Conservation (phyloP, 23 red algal species). For the Chondrus crispus region DNA sequence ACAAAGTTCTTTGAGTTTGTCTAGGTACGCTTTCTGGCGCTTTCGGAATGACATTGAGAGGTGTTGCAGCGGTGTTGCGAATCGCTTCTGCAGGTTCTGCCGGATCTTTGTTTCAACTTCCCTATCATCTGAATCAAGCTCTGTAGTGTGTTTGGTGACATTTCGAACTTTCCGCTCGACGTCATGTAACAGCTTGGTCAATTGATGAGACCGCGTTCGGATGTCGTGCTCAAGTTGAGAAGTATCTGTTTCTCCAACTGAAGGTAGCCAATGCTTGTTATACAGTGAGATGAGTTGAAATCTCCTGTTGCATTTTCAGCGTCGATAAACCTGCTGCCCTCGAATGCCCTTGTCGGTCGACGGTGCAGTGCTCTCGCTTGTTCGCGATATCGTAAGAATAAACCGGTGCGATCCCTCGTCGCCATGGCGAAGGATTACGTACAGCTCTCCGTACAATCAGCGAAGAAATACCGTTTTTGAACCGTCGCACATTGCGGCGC, state of each 20-base stretch:
- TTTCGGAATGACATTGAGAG: slow-evolving; percentile 65
- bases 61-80: slow-evolving; percentile 74
- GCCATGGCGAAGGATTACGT: slow-evolving; percentile 38
- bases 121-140: neutral
- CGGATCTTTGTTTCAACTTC: slow-evolving; percentile 51
- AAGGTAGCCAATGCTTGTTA: slow-evolving; percentile 69
- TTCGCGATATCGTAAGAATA: slow-evolving; percentile 70
- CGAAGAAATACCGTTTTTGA: no score
- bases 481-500: no score
- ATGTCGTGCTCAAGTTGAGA: slow-evolving; percentile 68
- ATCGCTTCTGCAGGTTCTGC: slow-evolving; percentile 74
- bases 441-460: no score
- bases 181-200: slow-evolving; percentile 63
- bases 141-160: neutral
- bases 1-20: slow-evolving; percentile 61
- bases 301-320: neutral
- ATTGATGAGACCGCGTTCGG: slow-evolving; percentile 29
- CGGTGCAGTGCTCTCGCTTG: slow-evolving; percentile 46
- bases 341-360: no score
- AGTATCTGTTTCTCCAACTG: slow-evolving; percentile 70
- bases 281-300: neutral
- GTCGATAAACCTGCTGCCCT: no score
- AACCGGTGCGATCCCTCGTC: slow-evolving; percentile 69
- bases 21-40: slow-evolving; percentile 79
- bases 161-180: slow-evolving; percentile 60